Evolutionary conservation across 805 yeast genomes (phyloP), one percentile per base, ranked within the genome.

Genomic region (Nakazawaea wyomingensis): DNA sequence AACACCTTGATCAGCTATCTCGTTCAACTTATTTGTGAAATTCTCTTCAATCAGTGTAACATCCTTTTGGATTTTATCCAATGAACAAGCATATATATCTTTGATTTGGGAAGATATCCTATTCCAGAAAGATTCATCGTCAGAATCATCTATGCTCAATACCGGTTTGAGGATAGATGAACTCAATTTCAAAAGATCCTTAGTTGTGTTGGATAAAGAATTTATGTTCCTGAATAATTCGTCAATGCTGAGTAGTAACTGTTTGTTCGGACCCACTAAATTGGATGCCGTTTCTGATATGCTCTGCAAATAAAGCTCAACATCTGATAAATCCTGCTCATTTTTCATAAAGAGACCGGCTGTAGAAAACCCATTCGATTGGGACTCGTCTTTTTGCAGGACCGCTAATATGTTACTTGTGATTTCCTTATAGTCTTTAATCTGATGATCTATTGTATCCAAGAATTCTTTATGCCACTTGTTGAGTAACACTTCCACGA

Each of bases 141-240:
- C 68, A 28, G 48, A 45, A 39, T 63, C 68, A 48, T 64, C 69
- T 34, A 63, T 54, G n/a, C 67, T 57, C 31, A 64, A 43, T 2
- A 60, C 48, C 18, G 65, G 68, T 37, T 57, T 61, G 2, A 39
- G 39, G 29, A 64, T 34, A 3, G 48, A 43, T 1, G 28, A 32
- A 2, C 58, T 45, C 17, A 59, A 44, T 7, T 45, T 47, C 3
- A 49, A 43, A 6, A 62, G 30, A 4, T 50, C 46, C 16, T 46
- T 53, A 5, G 60, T 36, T 4, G 63, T 50, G 1, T 39, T 40
- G 8, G 54, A 27, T 13, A 50, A 39, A 4, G 39, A 19, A 5
- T 34, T 44, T 7, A 56, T 45, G 5, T 39, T 43, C 1, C 21
- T 22, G 37, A 52, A 54, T 47, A 54, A 61, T 2, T 32, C 22